Percentiles rank a stretch among this genome's conserved stretches.
These are phyloP conservation scores for Dendrobium huoshanense DNA, from an alignment of 106 monocot species.

Conservation along the genomic window DNA sequence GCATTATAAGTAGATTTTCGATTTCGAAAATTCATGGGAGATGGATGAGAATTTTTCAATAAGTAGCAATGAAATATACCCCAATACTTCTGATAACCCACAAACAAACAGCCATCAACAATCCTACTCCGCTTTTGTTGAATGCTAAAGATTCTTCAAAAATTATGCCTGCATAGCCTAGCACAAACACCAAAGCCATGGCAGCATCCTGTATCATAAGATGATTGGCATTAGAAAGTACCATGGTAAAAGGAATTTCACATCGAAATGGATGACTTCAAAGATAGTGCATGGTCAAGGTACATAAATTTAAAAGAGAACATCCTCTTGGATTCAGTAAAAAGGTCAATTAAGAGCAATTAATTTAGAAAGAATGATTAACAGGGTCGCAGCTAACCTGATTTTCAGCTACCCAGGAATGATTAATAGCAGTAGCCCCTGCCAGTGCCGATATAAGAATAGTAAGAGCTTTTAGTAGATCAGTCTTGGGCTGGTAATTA, in stretches of 20 bases:
- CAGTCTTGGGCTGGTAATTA: slow-evolving; percentile 85
- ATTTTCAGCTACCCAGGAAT: slow-evolving; percentile 96
- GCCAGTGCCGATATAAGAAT: slow-evolving; percentile 59
- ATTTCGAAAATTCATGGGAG: background rate
- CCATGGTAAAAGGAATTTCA: background rate
- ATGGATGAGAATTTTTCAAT: background rate
- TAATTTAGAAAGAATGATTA: background rate
- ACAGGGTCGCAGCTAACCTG: slow-evolving; percentile 40
- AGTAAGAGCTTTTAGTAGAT: slow-evolving; percentile 79
- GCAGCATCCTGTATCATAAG: slow-evolving; percentile 73
- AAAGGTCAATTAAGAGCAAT: background rate
- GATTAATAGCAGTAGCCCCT: slow-evolving; percentile 87
- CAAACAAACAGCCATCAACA: slow-evolving; percentile 91
- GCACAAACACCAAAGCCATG: slow-evolving; percentile 74
- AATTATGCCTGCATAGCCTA: slow-evolving; percentile 93
- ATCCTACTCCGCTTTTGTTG: slow-evolving; percentile 97
- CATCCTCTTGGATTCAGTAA: background rate
- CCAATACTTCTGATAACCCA: slow-evolving; percentile 99
- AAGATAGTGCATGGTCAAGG: background rate
- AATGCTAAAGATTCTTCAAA: slow-evolving; percentile 98
- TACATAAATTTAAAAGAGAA: background rate
- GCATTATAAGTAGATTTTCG: background rate
- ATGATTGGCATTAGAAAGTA: background rate
- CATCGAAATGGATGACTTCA: background rate
- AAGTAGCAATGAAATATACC: slow-evolving; percentile 14